Evolutionary conservation across 148 eudicot species (phyloP).

Genomic region (Cornus kousa): DNA sequence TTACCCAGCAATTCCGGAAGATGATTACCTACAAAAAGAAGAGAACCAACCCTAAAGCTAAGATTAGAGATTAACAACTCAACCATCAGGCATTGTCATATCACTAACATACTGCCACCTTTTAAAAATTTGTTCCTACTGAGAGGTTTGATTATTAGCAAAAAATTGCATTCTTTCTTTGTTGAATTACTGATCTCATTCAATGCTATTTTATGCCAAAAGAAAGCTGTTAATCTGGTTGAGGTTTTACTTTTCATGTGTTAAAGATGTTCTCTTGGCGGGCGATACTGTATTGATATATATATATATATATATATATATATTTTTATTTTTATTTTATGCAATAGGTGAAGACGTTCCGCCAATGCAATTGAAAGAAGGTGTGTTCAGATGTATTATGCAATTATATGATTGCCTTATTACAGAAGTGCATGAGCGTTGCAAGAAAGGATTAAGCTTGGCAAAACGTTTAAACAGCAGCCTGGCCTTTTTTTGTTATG

Average conservation of each 20-base stretch:
- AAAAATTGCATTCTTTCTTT: too few species aligned
- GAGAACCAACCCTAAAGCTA: too few species aligned
- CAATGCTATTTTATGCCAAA: too few species aligned
- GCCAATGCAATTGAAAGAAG: slow-evolving; percentile 97
- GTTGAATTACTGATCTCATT: too few species aligned
- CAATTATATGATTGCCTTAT: slow-evolving; percentile 96
- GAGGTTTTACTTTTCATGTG: not conserved
- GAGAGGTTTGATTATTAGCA: too few species aligned
- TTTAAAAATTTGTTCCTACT: too few species aligned
- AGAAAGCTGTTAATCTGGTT: not conserved
- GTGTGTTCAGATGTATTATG: slow-evolving; percentile 91
- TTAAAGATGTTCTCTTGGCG: not conserved
- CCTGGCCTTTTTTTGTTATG: slow-evolving; percentile 95
- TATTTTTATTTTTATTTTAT: slow-evolving; percentile 14
- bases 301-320: too few species aligned
- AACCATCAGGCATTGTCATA: too few species aligned
- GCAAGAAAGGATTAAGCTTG: slow-evolving; percentile 91
- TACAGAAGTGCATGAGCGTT: slow-evolving; percentile 99
- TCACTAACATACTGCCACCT: too few species aligned
- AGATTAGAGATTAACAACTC: too few species aligned
- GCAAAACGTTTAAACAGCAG: slow-evolving; percentile 94
- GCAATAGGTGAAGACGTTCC: slow-evolving; percentile 92
- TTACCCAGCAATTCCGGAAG: too few species aligned
- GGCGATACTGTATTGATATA: not conserved
- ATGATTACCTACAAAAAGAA: too few species aligned